Evolutionary conservation across 1,139 yeast genomes (phyloP).

Genomic region (Kurtzmaniella quercitrusa): DNA sequence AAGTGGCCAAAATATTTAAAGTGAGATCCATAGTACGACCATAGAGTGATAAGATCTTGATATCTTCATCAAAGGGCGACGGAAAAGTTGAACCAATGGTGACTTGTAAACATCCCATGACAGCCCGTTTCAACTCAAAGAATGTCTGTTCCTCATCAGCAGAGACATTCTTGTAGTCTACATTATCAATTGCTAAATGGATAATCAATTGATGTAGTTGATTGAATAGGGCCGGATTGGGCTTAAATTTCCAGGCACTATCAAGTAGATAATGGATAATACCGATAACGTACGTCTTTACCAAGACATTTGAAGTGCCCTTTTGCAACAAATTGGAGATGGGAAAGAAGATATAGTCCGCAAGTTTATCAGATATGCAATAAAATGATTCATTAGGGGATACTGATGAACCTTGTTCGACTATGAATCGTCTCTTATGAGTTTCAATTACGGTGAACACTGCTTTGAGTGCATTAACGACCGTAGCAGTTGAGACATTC

Average conservation of each 20-base stretch:
- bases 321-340: conserved; percentile 31
- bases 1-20: conserved; percentile 15
- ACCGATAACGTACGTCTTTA: conserved; percentile 20
- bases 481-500: conserved; percentile 12
- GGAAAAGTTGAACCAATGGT: conserved; percentile 21
- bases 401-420: background rate
- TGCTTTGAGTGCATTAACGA: conserved; percentile 7
- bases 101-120: conserved; percentile 15
- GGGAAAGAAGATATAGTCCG: conserved; percentile 43
- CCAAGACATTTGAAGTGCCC: conserved; percentile 17
- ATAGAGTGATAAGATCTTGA: conserved; percentile 17
- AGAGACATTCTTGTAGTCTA: conserved; percentile 8
- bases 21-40: conserved; percentile 25
- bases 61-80: conserved; percentile 9
- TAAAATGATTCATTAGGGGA: conserved; percentile 12
- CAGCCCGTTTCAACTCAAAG: conserved; percentile 18
- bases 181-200: conserved; percentile 17
- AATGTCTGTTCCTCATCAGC: conserved; percentile 7
- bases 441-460: conserved; percentile 11
- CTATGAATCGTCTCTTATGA: conserved; percentile 14
- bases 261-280: conserved; percentile 26
- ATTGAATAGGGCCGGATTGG: conserved; percentile 24
- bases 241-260: conserved; percentile 29
- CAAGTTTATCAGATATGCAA: conserved; percentile 26
- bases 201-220: conserved; percentile 34